Evolutionary conservation across 257 asterid species (phyloP), one percentile per base, ranked within the genome.

Genomic region (Misopates orontium): DNA sequence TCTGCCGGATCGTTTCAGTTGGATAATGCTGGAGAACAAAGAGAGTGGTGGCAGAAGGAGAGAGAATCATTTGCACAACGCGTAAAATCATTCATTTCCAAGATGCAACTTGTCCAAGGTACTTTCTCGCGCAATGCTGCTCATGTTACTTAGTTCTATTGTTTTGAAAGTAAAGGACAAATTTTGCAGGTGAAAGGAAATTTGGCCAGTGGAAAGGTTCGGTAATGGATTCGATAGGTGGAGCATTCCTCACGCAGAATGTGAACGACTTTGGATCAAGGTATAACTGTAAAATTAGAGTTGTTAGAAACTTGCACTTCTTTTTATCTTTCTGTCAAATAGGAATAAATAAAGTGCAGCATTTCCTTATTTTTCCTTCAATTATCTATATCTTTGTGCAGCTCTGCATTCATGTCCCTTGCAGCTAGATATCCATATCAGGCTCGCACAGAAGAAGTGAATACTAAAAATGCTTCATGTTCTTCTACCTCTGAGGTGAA

Each of bases 191-290:
- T n/a, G n/a, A n/a, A n/a, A 70, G 60, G 50, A 23, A 53, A 24
- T 36, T 70, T 24, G n/a, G n/a, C n/a, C n/a, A n/a, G n/a, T n/a
- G n/a, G n/a, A n/a, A n/a, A n/a, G n/a, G 51, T 56, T 12, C 23
- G 13, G 2, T 70, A 53, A 42, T 59, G 31, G 79, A 75, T 56
- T 75, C 79, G 2, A 41, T 69, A 19, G 64, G 22, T 32, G 79
- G 75, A 32, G 79, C 75, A 23, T 74, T 55, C 45, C 68, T 74
- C 1, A 55, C 79, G 5, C 79, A 74, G 15, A 74, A 74, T 20
- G 56, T 32, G 18, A 42, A 18, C 10, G 69, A 74, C 54, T 45
- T 22, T 41, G 36, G 20, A 16, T 74, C 79, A 20, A 74, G 79
- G 75, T 63, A 66, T n/a, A n/a, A n/a, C n/a, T n/a, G n/a, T n/a